phyloP scores from a whole-genome alignment of 345 rosid species.

The Arabidopsis arenosa region DNA sequence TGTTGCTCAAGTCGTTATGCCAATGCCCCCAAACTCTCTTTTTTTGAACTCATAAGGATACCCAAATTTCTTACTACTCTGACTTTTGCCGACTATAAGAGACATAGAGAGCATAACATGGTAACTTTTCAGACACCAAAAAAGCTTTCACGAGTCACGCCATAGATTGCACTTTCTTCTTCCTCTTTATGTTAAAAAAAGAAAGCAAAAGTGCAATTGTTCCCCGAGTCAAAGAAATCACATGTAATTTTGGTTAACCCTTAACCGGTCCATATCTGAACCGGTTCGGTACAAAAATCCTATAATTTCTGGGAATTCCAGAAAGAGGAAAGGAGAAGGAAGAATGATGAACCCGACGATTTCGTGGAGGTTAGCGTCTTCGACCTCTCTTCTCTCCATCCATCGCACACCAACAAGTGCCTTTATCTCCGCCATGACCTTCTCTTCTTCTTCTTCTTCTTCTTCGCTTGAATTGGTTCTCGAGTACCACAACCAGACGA shows the following conservation, averaged over 20 bases:
- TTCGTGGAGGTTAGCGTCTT: slow-evolving; percentile 27
- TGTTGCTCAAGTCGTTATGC: background rate
- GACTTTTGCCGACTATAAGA: background rate
- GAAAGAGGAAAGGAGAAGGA: background rate
- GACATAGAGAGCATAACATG: background rate
- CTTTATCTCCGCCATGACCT: slow-evolving; percentile 44
- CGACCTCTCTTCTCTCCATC: slow-evolving; percentile 30
- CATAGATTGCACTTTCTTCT: slow-evolving; percentile 4
- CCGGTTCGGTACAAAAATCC: background rate
- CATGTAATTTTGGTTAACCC: background rate
- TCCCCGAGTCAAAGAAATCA: background rate
- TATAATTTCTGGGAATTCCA: background rate
- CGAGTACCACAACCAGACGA: slow-evolving; percentile 75
- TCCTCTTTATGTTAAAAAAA: too few species aligned
- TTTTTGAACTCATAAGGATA: too few species aligned
- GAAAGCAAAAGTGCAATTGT: too few species aligned
- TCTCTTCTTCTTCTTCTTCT: slow-evolving; percentile 38
- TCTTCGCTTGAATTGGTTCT: slow-evolving; percentile 47
- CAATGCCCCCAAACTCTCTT: too few species aligned
- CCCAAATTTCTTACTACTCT: too few species aligned
- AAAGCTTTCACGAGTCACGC: background rate
- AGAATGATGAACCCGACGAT: slow-evolving; percentile 34
- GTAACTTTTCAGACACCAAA: slow-evolving; percentile 12
- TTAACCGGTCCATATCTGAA: background rate
- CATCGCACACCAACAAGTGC: slow-evolving; percentile 27